Conservation (phyloP, 2,329 filamentous ascomycete species). For the Allantophomopsis cytisporea region DNA sequence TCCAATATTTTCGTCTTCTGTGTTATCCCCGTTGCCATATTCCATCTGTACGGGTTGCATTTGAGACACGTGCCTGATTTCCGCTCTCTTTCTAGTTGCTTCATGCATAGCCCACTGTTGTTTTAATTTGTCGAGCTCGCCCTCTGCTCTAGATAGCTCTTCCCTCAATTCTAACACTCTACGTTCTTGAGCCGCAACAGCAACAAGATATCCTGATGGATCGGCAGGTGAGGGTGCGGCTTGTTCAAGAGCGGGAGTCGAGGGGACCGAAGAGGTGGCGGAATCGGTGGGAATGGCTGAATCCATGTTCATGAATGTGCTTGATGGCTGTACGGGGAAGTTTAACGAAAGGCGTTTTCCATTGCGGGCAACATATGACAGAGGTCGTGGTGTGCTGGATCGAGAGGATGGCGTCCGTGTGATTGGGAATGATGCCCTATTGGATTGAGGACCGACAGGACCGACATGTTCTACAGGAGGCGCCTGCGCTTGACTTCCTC, state of each 20-base stretch:
- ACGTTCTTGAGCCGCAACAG: constrained; percentile 84
- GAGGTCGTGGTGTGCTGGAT: not conserved
- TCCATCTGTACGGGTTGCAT: constrained; percentile 34
- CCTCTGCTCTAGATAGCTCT: constrained; percentile 73
- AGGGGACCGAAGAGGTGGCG: constrained; percentile 13
- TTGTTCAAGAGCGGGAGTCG: constrained; percentile 10
- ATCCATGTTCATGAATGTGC: constrained; percentile 5
- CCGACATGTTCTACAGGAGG: constrained; percentile 9
- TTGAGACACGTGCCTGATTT: constrained; percentile 45
- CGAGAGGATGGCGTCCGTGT: too few species aligned
- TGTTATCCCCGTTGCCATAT: constrained; percentile 5
- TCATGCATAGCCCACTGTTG: constrained; percentile 72
- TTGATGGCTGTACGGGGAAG: constrained; percentile 14
- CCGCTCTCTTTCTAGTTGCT: constrained; percentile 58
- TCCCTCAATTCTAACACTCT: constrained; percentile 83
- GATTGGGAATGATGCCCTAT: constrained; percentile 7
- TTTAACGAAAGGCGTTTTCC: constrained; percentile 12
- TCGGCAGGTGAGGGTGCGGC: constrained; percentile 14
- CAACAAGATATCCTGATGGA: constrained; percentile 52
- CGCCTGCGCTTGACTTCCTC: constrained; percentile 3
- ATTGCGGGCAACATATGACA: constrained; percentile 1
- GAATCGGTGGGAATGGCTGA: constrained; percentile 10
- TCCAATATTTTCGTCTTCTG: constrained; percentile 11
- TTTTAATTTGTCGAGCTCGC: constrained; percentile 64
- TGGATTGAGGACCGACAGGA: constrained; percentile 13